Percentiles rank a stretch among this genome's conserved stretches.
Evolutionary conservation across 345 rosid genomes (phyloP).

Genomic region (Acer saccharum): DNA sequence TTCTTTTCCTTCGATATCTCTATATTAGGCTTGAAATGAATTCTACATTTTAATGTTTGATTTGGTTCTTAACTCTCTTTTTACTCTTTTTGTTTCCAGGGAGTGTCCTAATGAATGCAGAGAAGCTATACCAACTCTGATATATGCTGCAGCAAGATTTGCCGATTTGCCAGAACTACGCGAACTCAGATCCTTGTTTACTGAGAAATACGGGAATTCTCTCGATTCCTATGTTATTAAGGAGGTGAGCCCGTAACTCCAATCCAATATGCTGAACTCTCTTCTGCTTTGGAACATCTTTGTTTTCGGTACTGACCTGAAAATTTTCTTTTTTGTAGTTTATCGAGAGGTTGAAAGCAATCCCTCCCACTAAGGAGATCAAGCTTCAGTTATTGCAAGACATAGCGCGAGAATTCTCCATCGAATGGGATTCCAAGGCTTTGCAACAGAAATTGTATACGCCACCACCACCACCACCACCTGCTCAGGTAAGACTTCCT

Average conservation of each 20-base stretch:
- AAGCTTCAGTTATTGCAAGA: slow-evolving; percentile 63
- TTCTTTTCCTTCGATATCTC: background rate
- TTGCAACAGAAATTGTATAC: slow-evolving; percentile 59
- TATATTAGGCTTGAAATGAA: background rate
- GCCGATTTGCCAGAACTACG: slow-evolving; percentile 83
- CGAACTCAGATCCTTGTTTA: slow-evolving; percentile 59
- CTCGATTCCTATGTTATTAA: slow-evolving; percentile 49
- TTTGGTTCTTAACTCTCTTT: background rate
- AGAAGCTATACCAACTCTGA: slow-evolving; percentile 70
- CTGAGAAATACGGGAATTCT: slow-evolving; percentile 61
- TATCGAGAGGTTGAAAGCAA: slow-evolving; percentile 47
- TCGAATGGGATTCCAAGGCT: slow-evolving; percentile 69
- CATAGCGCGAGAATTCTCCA: slow-evolving; percentile 55
- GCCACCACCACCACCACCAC: slow-evolving; percentile 30
- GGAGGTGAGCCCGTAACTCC: slow-evolving; percentile 46
- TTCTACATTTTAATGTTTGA: no score
- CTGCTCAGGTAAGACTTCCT: slow-evolving; percentile 37
- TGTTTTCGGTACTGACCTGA: slow-evolving; percentile 7
- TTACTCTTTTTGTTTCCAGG: slow-evolving; percentile 36
- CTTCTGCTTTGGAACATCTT: background rate
- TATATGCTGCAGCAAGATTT: slow-evolving; percentile 88
- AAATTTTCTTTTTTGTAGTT: slow-evolving; percentile 39
- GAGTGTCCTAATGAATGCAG: slow-evolving; percentile 85
- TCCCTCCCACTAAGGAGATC: slow-evolving; percentile 53
- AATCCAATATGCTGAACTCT: background rate